Percentiles rank a stretch among this genome's conserved stretches.
These are phyloP conservation scores for Xerocomus cyaneibrunnescens DNA, from an alignment of 1,284 basidiomycete species.

Conservation along the genomic window DNA sequence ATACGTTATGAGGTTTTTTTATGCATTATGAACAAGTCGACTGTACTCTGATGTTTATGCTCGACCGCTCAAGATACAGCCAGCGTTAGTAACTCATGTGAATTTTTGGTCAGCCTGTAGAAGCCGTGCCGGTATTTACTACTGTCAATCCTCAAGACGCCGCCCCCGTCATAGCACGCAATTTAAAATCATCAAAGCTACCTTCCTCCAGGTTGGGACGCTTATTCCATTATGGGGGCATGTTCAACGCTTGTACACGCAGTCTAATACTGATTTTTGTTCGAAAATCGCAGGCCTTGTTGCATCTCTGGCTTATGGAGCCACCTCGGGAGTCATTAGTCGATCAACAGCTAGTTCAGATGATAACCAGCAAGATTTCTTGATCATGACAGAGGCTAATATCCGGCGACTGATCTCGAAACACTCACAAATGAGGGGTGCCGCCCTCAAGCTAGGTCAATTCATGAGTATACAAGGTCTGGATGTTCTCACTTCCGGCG, in stretches of 20 bases:
- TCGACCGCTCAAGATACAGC: no score
- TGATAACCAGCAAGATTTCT: slow-evolving; percentile 41
- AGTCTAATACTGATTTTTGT: background rate
- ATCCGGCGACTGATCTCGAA: slow-evolving; percentile 90
- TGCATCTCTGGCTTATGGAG: slow-evolving; percentile 70
- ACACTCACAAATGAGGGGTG: slow-evolving; percentile 92
- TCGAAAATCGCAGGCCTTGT: slow-evolving; percentile 53
- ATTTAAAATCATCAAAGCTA: slow-evolving; percentile 75
- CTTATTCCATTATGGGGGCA: slow-evolving; percentile 91
- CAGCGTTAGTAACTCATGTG: background rate
- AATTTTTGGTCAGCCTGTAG: slow-evolving; percentile 14
- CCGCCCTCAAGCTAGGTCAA: slow-evolving; percentile 95
- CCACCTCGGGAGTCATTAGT: slow-evolving; percentile 59
- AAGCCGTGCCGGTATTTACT: background rate
- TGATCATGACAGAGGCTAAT: slow-evolving; percentile 90
- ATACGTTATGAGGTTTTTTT: no score
- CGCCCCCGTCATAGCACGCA: slow-evolving; percentile 36
- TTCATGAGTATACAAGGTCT: slow-evolving; percentile 97
- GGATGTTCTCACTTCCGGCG: background rate
- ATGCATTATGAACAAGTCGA: no score
- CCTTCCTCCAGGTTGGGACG: slow-evolving; percentile 87
- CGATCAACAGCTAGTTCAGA: slow-evolving; percentile 41
- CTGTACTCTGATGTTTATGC: background rate
- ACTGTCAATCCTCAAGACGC: background rate
- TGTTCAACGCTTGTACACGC: slow-evolving; percentile 20